Percentiles rank a stretch among this genome's conserved stretches.
Conservation (phyloP, 805 yeast species). For the Yarrowia sp. region DNA sequence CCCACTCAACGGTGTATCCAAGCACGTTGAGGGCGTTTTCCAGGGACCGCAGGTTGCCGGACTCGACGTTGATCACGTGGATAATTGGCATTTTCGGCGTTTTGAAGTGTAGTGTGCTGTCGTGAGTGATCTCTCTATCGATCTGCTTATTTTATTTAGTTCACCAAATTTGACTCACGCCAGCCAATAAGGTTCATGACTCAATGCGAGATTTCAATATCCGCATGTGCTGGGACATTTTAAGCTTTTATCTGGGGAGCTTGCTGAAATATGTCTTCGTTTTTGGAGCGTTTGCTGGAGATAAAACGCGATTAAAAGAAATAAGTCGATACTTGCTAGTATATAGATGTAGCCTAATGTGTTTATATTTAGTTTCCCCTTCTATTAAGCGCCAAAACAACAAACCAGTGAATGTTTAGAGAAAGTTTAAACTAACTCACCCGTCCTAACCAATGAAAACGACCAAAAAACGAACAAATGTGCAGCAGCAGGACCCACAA, state of each 20-base stretch:
- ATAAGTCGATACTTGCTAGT: no score
- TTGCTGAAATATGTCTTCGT: no score
- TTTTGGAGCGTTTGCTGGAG: no score
- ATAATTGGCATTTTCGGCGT: not conserved
- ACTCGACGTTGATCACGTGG: slow-evolving; percentile 84
- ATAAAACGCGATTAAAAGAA: no score
- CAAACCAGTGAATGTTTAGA: no score
- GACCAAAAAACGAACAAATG: not conserved
- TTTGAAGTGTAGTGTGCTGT: not conserved
- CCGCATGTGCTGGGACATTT: not conserved
- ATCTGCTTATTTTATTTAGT: not conserved
- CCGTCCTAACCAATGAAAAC: no score
- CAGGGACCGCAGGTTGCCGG: slow-evolving; percentile 89
- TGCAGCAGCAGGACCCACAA: no score
- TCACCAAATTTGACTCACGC: not conserved
- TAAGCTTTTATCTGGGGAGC: not conserved
- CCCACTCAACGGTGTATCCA: slow-evolving; percentile 52
- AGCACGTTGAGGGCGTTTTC: slow-evolving; percentile 78
- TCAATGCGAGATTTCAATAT: not conserved
- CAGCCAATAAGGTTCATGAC: not conserved
- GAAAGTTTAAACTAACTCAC: no score
- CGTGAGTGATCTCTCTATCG: not conserved
- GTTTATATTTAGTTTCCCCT: no score
- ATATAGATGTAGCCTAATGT: no score
- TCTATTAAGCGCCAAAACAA: no score